A percentile compares a stretch with the other conserved stretches of the same genome.
phyloP scores from a whole-genome alignment of 441 rosid species.

The Adansonia rubrostipa region DNA sequence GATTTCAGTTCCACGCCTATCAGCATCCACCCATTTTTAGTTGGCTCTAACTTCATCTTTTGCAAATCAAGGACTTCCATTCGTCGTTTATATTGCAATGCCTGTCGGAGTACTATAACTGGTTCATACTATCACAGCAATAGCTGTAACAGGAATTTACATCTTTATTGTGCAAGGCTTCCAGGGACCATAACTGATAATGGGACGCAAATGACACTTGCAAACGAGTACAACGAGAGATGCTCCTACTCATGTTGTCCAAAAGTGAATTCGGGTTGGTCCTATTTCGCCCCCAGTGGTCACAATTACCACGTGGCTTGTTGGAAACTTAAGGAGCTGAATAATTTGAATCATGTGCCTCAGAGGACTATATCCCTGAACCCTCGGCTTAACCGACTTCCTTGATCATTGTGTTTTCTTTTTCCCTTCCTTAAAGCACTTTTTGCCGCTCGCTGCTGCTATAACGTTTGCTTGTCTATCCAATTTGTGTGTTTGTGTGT shows the following conservation, averaged over 20 bases:
- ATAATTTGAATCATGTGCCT: not conserved
- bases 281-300: slow-evolving; percentile 23
- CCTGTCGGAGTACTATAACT: slow-evolving; percentile 25
- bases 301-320: slow-evolving; percentile 27
- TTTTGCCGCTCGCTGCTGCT: not conserved
- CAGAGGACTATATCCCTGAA: not conserved
- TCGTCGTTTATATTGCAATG: slow-evolving; percentile 27
- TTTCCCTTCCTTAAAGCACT: too few relatives aligned
- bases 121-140: slow-evolving; percentile 34
- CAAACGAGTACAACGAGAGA: not conserved
- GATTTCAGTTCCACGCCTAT: slow-evolving; percentile 23
- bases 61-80: not conserved
- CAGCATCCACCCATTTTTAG: slow-evolving; percentile 28
- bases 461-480: too few relatives aligned
- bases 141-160: slow-evolving; percentile 26
- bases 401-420: too few relatives aligned
- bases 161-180: slow-evolving; percentile 34
- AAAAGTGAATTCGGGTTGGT: slow-evolving; percentile 25
- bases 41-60: slow-evolving; percentile 27
- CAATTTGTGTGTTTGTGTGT: too few relatives aligned
- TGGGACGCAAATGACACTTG: slow-evolving; percentile 16
- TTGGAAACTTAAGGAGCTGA: not conserved
- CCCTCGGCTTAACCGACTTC: not conserved
- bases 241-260: not conserved
- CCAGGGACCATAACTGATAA: not conserved